These are phyloP conservation scores for Agrocybe praecox DNA, from an alignment of 768 basidiomycete species.

Conservation along the genomic window DNA sequence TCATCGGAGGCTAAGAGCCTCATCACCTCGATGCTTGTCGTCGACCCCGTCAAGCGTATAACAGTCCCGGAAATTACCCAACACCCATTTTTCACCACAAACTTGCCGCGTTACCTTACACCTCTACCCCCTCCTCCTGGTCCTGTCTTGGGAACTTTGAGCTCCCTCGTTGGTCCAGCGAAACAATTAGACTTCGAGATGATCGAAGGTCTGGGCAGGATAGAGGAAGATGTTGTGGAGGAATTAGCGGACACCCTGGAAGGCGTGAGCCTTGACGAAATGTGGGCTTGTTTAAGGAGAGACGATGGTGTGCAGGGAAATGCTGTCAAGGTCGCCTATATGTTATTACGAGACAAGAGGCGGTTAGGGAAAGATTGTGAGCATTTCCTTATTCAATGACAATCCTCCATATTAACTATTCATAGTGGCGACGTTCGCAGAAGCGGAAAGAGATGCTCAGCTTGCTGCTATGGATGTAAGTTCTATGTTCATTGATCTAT, in stretches of 20 bases:
- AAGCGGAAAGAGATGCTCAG: constrained; percentile 84
- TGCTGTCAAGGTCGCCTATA: constrained; percentile 95
- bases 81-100: constrained; percentile 87
- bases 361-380: constrained; percentile 82
- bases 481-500: constrained; percentile 18
- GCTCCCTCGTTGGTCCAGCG: constrained; percentile 68
- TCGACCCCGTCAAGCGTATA: constrained; percentile 94
- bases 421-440: constrained; percentile 75
- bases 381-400: constrained; percentile 28
- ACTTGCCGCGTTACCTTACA: constrained; percentile 85
- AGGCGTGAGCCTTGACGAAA: constrained; percentile 78
- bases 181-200: constrained; percentile 78
- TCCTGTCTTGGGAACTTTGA: constrained; percentile 74
- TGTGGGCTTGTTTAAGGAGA: constrained; percentile 82
- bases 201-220: constrained; percentile 89
- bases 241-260: constrained; percentile 74
- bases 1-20: constrained; percentile 77
- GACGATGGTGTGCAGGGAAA: constrained; percentile 89
- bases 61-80: constrained; percentile 90
- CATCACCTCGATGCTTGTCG: constrained; percentile 87
- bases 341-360: constrained; percentile 88
- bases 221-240: constrained; percentile 90
- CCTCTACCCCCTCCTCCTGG: constrained; percentile 80
- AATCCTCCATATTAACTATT: not conserved
- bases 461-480: constrained; percentile 80